phyloP scores from a whole-genome alignment of 306 rosid genomes.

The Trifolium subterraneum region DNA sequence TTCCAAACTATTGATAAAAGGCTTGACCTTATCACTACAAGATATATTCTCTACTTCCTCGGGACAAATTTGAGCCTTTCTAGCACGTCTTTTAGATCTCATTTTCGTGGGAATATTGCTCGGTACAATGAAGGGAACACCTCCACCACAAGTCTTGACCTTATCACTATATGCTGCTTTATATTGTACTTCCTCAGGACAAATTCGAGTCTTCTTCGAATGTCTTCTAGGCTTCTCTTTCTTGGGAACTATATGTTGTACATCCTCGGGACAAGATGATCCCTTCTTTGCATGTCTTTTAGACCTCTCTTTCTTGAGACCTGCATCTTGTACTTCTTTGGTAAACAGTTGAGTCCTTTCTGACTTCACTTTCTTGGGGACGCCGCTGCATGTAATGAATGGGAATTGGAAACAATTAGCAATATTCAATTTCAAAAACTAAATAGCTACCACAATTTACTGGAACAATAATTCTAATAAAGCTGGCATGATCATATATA shows the following conservation, averaged over 20 bases:
- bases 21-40: constrained; percentile 6
- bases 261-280: constrained; percentile 35
- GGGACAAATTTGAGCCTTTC: constrained; percentile 37
- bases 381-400: constrained; percentile 54
- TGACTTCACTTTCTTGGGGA: constrained; percentile 44
- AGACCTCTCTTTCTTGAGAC: constrained; percentile 15
- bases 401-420: constrained; percentile 38
- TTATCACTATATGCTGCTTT: constrained; percentile 17
- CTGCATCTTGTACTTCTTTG: constrained; percentile 28
- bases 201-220: constrained; percentile 35
- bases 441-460: neutral
- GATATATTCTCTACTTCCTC: constrained; percentile 30
- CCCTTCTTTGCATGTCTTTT: constrained; percentile 45
- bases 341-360: constrained; percentile 39
- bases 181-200: constrained; percentile 22
- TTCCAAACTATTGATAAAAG: constrained; percentile 38
- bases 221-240: constrained; percentile 47
- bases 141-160: constrained; percentile 30
- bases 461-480: constrained; percentile 33
- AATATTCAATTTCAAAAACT: constrained; percentile 27
- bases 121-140: constrained; percentile 34
- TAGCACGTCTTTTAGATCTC: constrained; percentile 47
- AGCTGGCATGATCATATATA: constrained; percentile 27
- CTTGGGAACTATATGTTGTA: constrained; percentile 39
- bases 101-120: constrained; percentile 53